Conservation (phyloP, 805 yeast species). For the Candida adriatica region DNA sequence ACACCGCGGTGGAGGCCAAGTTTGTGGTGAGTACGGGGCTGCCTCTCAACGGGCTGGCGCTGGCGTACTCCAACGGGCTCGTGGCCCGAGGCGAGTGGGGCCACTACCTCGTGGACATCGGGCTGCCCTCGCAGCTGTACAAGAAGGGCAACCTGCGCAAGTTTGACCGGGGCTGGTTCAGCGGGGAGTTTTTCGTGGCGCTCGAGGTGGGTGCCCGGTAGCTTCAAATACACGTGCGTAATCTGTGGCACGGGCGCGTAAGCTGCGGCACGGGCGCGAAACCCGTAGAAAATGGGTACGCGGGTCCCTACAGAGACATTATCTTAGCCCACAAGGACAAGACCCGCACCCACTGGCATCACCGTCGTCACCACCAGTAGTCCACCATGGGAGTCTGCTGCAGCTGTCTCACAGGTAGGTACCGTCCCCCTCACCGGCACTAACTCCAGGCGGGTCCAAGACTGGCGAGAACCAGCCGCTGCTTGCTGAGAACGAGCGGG, state of each 20-base stretch:
- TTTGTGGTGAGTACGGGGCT: constrained; percentile 68
- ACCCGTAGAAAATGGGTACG: no score
- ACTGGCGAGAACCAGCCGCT: constrained; percentile 57
- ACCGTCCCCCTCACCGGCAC: neutral
- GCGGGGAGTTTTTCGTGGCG: constrained; percentile 17
- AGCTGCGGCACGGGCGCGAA: no score
- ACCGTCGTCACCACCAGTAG: neutral
- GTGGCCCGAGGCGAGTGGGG: constrained; percentile 40
- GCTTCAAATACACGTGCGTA: no score
- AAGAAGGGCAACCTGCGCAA: constrained; percentile 38
- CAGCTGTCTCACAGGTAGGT: constrained; percentile 17
- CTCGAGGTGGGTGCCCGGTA: constrained; percentile 8
- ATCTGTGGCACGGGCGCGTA: no score
- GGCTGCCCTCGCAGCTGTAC: constrained; percentile 56
- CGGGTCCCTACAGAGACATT: constrained; percentile 1
- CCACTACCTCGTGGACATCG: constrained; percentile 64
- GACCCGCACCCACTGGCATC: constrained; percentile 1
- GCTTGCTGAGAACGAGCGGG: constrained; percentile 92
- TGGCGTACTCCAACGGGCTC: constrained; percentile 51
- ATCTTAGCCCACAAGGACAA: constrained; percentile 5
- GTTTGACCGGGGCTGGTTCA: constrained; percentile 32
- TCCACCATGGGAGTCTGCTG: constrained; percentile 17
- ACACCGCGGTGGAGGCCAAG: constrained; percentile 37
- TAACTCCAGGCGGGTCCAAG: constrained; percentile 6
- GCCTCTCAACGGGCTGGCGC: constrained; percentile 57